Base-by-base conservation (phyloP, 2,329 filamentous ascomycete species). In the Cordyceps farinosa region DNA sequence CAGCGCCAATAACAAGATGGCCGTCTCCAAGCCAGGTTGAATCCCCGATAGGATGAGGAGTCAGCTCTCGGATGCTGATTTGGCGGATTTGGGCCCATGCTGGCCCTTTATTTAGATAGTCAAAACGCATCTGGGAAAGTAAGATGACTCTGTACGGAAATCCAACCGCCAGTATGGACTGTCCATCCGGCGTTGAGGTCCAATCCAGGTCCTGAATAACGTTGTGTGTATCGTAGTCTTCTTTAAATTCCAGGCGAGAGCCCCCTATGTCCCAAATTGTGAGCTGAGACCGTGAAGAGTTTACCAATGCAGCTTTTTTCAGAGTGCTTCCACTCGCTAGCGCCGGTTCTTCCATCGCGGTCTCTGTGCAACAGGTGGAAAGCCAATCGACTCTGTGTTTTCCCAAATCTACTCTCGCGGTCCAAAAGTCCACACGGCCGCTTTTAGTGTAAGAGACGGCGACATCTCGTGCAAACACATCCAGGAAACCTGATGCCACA, bases 241-340 rank as follows among this genome's bases (percentile, higher is more conserved):
- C 86, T 65, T 90, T 84, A 70, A 91, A 92, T 73, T 97, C 93
- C 6, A 97, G 82, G 66, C 92, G 88, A 2, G 88, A 88, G 62
- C 89, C 90, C 66, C 89, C 86, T 11, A 91, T 90, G 71, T 97
- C 93, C 94, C 93, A 97, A 56, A 97, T 96, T 0, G 91, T 96
- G 56, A 97, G 78, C 47, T 87, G 86, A 0, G 89, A 92, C 66
- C 88, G 86, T 15, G 83, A 80, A 3, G 85, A 81, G 72, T 96
- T 90, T 40, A 96, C 91, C 27, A 97, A 77, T 4, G 92, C 92
- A 30, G 91, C 90, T 74, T 96, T 97, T 66, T 93, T 89, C 70
- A 93, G 89, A 9, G 89, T 93, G 68, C 90, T 96, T 15, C 90
- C 92, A 70, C 91, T 96, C 11, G 90, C 91, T 34, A 97, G 81